Conservation (phyloP, 371 early-diverging fungal genomes). For the Mortierella sp. region DNA sequence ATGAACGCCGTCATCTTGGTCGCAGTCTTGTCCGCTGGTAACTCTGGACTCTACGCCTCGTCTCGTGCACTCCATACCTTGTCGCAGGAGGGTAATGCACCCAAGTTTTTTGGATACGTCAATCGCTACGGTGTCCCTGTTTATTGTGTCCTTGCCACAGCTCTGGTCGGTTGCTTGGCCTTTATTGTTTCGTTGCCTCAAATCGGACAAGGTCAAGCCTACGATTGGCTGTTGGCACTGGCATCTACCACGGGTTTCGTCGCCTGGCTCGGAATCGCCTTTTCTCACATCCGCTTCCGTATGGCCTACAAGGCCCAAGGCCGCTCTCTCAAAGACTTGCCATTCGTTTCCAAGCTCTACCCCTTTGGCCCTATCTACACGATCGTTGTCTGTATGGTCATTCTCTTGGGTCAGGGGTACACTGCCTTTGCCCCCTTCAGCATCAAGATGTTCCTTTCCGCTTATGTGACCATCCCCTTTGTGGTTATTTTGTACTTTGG, state of each 20-base stretch:
- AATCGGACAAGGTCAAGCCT: conserved; percentile 58
- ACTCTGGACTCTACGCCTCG: conserved; percentile 82
- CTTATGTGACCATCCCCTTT: conserved; percentile 39
- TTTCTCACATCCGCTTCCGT: conserved; percentile 85
- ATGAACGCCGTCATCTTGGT: conserved; percentile 85
- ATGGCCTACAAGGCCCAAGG: conserved; percentile 80
- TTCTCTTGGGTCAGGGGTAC: conserved; percentile 77
- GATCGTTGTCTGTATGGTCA: conserved; percentile 64
- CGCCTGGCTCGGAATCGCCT: conserved; percentile 84
- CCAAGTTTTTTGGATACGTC: conserved; percentile 60
- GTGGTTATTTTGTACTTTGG: conserved; percentile 56
- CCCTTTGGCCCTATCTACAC: conserved; percentile 80
- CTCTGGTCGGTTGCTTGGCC: conserved; percentile 63
- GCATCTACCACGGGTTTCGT: conserved; percentile 81
- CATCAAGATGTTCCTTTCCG: conserved; percentile 28
- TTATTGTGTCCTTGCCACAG: conserved; percentile 63
- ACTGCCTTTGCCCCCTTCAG: conserved; percentile 37
- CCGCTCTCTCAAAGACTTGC: conserved; percentile 71
- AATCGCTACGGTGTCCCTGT: conserved; percentile 65
- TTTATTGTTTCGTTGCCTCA: conserved; percentile 62
- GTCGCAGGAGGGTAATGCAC: conserved; percentile 77
- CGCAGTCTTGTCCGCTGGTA: conserved; percentile 79
- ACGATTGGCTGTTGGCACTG: conserved; percentile 70
- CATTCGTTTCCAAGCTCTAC: conserved; percentile 76
- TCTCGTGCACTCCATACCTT: conserved; percentile 78